These are phyloP conservation scores for Petunia axillaris DNA, from an alignment of 257 asterid species.

Conservation along the genomic window DNA sequence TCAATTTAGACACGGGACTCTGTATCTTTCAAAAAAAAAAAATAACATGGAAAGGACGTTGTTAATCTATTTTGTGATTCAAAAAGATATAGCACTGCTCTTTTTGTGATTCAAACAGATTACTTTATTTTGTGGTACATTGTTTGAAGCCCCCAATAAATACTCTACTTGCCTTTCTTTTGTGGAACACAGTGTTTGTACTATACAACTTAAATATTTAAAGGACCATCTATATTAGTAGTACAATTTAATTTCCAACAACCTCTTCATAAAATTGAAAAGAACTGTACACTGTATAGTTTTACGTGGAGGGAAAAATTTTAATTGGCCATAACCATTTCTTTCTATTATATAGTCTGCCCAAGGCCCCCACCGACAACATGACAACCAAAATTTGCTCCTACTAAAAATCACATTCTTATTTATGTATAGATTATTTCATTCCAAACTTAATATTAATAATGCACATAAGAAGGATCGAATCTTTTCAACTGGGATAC, in stretches of 20 bases:
- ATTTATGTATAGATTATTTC: background rate
- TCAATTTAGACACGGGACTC: background rate
- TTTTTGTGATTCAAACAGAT: no score
- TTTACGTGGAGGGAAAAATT: conserved; percentile 36
- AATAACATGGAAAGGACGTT: background rate
- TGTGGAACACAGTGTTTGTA: conserved; percentile 23
- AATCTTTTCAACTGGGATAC: conserved; percentile 17
- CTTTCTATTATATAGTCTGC: background rate
- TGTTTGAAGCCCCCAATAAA: conserved; percentile 14
- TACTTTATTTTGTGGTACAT: conserved; percentile 20
- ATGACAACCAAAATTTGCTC: background rate
- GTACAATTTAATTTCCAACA: conserved; percentile 40
- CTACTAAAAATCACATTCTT: background rate
- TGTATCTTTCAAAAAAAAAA: background rate
- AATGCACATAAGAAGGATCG: conserved; percentile 10
- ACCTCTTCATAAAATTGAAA: conserved; percentile 34
- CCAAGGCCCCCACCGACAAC: conserved; percentile 39
- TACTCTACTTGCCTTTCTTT: conserved; percentile 21
- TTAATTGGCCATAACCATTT: conserved; percentile 26
- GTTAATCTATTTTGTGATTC: no score
- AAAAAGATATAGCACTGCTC: no score
- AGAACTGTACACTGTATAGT: conserved; percentile 25
- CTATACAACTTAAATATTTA: conserved; percentile 29
- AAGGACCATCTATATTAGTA: conserved; percentile 39
- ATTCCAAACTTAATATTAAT: background rate